Evolutionary conservation across 164 flowering plant species (phyloP), one percentile per base, ranked within the genome.

Genomic region (Annona squamosa): DNA sequence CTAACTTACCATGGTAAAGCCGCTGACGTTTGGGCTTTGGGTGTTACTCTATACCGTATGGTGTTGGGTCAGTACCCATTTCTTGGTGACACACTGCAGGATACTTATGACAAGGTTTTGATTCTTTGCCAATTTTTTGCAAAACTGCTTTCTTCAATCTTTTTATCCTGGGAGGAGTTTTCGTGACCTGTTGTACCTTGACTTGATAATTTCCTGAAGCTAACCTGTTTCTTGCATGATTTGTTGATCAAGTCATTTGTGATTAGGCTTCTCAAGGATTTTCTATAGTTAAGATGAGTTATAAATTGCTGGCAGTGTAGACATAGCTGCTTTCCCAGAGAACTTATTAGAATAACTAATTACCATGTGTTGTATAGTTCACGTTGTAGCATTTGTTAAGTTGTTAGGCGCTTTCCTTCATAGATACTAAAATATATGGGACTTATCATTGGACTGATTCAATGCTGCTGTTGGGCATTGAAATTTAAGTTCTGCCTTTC

Each of bases 21-120:
- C 71, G 97, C 99, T 6, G 99, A 95, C 79, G 90, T 89, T 13
- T 95, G 99, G 99, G 99, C 98, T 4, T 79, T 95, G 43, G 99
- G 99, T 72, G 89, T 93, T 72, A 91, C 99, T 59, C 83, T 95
- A 82, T 91, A 93, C 78, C 85, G 84, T 75, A 84, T 91, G 94
- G 73, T 90, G 42, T 46, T 88, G 47, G 98, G 98, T 16, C 80
- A 85, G 42, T 93, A 89, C 77, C 99, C 99, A 10, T 96, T 91
- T 81, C 87, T 91, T 48, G 99, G 98, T 41, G 94, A 93, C 65
- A 87, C 98, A 12, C 82, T 93, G 4, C 99, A 88, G 77, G 98
- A 96, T 77, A 91, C 97, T 41, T 92, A 91, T 81, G 99, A 96
- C 75, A 90, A 90, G 90, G 99, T 91, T 43, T 56, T 41, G 45